Conservation (phyloP, 129 eudicot genomes). For the carrot (Daucus carota) region DNA sequence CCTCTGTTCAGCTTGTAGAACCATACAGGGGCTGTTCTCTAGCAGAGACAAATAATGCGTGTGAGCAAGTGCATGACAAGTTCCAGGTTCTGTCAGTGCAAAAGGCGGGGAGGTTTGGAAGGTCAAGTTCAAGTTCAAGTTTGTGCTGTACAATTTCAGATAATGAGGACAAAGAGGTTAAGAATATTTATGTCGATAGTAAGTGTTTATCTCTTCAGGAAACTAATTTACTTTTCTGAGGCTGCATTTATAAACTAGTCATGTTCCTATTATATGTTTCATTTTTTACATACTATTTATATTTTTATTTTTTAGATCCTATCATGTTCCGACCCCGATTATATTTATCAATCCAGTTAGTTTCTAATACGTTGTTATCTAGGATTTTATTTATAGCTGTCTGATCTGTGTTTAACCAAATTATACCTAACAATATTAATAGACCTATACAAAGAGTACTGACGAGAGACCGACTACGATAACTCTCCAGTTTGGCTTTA, state of each 20-base stretch:
- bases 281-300: not conserved
- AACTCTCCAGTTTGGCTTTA: no score
- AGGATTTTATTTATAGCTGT: no score
- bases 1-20: slow-evolving; percentile 39
- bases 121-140: slow-evolving; percentile 44
- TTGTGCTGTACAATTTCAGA: slow-evolving; percentile 35
- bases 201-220: slow-evolving; percentile 29
- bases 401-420: not conserved
- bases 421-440: not conserved
- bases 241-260: no score
- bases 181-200: slow-evolving; percentile 91
- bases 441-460: not conserved
- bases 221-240: not conserved
- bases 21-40: slow-evolving; percentile 37
- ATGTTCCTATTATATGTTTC: no score
- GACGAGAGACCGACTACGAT: no score
- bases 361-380: no score
- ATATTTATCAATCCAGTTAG: not conserved
- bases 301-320: no score
- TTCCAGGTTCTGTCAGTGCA: slow-evolving; percentile 36
- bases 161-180: slow-evolving; percentile 61
- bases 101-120: slow-evolving; percentile 39
- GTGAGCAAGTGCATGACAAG: slow-evolving; percentile 33
- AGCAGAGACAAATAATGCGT: slow-evolving; percentile 29
- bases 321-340: not conserved